Conservation (phyloP, 1,284 basidiomycete genomes). For the Microbotryomycetes sp. region DNA sequence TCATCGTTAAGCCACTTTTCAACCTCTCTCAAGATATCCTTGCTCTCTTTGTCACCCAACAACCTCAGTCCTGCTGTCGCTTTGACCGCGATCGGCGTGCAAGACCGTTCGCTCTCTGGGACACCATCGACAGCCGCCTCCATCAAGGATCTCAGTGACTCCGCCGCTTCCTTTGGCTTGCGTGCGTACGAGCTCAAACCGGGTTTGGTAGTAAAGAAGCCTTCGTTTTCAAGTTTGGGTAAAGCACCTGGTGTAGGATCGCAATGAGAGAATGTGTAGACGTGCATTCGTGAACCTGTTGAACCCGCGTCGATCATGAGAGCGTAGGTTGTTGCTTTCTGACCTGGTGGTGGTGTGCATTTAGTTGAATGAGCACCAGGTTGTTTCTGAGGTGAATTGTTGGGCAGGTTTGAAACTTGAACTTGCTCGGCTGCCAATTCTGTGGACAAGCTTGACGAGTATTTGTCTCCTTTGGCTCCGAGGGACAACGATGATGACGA, state of each 20-base stretch:
- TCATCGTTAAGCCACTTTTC: constrained; percentile 54
- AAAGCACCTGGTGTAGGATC: constrained; percentile 48
- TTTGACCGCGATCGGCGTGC: constrained; percentile 87
- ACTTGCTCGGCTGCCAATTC: neutral
- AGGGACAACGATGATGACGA: no score
- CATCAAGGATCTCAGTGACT: constrained; percentile 71
- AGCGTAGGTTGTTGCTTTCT: constrained; percentile 53
- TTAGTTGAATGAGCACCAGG: constrained; percentile 6
- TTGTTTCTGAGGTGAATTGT: constrained; percentile 21
- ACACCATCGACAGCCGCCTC: constrained; percentile 73
- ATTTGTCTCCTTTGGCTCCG: neutral
- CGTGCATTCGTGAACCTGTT: constrained; percentile 92
- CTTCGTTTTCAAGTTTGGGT: constrained; percentile 84
- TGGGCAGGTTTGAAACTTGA: constrained; percentile 19
- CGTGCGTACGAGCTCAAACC: constrained; percentile 67
- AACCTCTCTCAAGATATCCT: constrained; percentile 73
- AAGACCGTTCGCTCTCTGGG: constrained; percentile 59
- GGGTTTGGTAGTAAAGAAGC: constrained; percentile 75
- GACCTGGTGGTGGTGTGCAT: constrained; percentile 28
- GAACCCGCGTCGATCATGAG: constrained; percentile 98
- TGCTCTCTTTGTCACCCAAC: constrained; percentile 60
- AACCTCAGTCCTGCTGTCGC: constrained; percentile 88
- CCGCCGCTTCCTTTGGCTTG: constrained; percentile 60
- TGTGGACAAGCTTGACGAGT: neutral
- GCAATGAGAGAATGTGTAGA: constrained; percentile 97